Evolutionary conservation across 2,329 filamentous ascomycete genomes (phyloP), one percentile per base, ranked within the genome.

Genomic region (Sarocladium kiliense): DNA sequence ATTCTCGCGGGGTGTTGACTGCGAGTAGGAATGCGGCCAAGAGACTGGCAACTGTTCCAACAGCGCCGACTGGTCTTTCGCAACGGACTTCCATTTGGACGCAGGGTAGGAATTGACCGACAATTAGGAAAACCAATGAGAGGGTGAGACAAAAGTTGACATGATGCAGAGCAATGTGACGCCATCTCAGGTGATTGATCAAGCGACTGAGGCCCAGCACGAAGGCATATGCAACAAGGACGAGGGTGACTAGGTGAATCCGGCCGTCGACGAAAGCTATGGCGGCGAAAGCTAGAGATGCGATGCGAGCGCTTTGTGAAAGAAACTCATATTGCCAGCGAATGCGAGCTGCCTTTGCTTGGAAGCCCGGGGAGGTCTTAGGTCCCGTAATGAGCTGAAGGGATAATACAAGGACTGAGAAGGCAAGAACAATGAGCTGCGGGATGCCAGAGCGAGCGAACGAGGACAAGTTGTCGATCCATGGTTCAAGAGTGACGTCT

Each of bases 1-100:
- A 81, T 63, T 78, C 75, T 56, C 77, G 71, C 0, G 77, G 79
- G 1, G 79, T 79, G 44, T 66, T 58, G 32, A 74, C 57, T 54
- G 78, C 75, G 34, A 77, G 56, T 44, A 70, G 47, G 32, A 73
- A 65, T 25, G 72, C 68, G 26, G 67, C 66, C 4, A 65, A 64
- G 27, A 79, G 64, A 21, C 70, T 67, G 1, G 65, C 58, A 27
- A 76, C 62, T 37, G 68, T 68, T 34, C 67, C 70, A 14, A 71
- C 61, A 45, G 72, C 59, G 39, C 66, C 63, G 18, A 63, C 55
- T 42, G 66, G 66, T 23, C 59, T 60, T 54, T 63, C 58, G 59
- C 68, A 73, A 11, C 59, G 58, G 30, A 65, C 63, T 18, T 63
- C 65, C 16, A 65, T 63, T 55, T 77, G 70, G 23, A 75, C 68